Conservation (phyloP, 2,329 filamentous ascomycete species). For the Arthrobotrys sinensis region DNA sequence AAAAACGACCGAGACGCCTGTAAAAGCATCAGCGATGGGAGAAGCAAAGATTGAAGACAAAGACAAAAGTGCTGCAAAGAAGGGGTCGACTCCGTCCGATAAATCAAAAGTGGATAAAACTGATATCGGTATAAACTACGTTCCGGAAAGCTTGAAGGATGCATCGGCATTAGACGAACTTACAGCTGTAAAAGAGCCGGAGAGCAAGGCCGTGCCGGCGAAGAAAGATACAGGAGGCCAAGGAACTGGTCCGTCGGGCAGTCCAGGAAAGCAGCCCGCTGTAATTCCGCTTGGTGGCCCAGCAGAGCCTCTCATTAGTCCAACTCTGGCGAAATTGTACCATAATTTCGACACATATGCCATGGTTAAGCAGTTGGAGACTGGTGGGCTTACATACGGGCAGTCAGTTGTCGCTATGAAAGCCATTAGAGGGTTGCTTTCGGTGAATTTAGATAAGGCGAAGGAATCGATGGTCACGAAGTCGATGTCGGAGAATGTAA, state of each 20-base stretch:
- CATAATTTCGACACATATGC: slow-evolving; percentile 98
- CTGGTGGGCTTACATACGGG: slow-evolving; percentile 78
- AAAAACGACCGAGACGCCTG: neutral
- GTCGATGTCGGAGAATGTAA: slow-evolving; percentile 87
- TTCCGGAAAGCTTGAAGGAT: slow-evolving; percentile 32
- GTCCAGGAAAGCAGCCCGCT: slow-evolving; percentile 13
- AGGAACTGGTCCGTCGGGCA: slow-evolving; percentile 11
- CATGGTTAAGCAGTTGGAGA: slow-evolving; percentile 83
- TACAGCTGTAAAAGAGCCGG: slow-evolving; percentile 29
- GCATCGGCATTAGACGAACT: slow-evolving; percentile 50
- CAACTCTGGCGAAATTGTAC: slow-evolving; percentile 68
- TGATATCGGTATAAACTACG: slow-evolving; percentile 52
- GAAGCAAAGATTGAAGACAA: slow-evolving; percentile 40
- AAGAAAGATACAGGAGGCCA: slow-evolving; percentile 14
- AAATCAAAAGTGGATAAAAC: slow-evolving; percentile 11
- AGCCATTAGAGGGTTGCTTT: slow-evolving; percentile 82
- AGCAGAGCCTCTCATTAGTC: slow-evolving; percentile 23
- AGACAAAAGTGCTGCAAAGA: slow-evolving; percentile 11
- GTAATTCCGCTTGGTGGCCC: neutral
- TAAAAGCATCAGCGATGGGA: neutral
- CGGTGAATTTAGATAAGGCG: slow-evolving; percentile 84
- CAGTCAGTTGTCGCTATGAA: slow-evolving; percentile 94
- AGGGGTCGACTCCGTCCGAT: slow-evolving; percentile 9
- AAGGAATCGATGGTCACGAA: slow-evolving; percentile 87
- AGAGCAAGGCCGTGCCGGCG: neutral